Evolutionary conservation across 177 flowering plant genomes (phyloP).

Genomic region (Vitis hybrid): DNA sequence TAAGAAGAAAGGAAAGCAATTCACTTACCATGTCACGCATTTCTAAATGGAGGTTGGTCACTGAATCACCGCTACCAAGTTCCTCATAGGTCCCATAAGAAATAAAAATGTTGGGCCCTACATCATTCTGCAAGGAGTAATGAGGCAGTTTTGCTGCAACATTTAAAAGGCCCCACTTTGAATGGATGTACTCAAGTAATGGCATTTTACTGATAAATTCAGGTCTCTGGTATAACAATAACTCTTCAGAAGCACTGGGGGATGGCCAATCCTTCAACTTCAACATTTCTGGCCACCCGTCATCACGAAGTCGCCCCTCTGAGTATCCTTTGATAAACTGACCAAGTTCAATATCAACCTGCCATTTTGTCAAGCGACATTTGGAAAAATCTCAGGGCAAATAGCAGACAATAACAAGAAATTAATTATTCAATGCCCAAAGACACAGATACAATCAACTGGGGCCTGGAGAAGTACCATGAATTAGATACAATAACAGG

Average conservation of each 20-base stretch:
- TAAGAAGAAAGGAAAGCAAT: conserved; percentile 12
- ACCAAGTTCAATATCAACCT: conserved; percentile 77
- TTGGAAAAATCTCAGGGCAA: conserved; percentile 3
- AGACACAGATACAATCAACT: too few relatives aligned
- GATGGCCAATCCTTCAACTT: conserved; percentile 91
- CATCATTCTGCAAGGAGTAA: conserved; percentile 83
- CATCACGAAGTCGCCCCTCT: conserved; percentile 62
- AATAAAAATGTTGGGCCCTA: conserved; percentile 76
- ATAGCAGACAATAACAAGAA: background rate
- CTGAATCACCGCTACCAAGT: conserved; percentile 73
- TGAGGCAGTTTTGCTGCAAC: conserved; percentile 93
- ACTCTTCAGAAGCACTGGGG: conserved; percentile 86
- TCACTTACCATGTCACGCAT: conserved; percentile 85
- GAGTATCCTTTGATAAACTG: conserved; percentile 84
- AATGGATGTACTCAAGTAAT: conserved; percentile 87
- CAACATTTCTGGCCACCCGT: conserved; percentile 73
- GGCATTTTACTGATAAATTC: conserved; percentile 87
- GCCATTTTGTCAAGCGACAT: conserved; percentile 24
- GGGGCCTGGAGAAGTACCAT: too few relatives aligned
- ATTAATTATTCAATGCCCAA: too few relatives aligned
- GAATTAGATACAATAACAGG: too few relatives aligned
- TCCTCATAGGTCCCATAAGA: conserved; percentile 78
- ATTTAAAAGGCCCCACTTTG: conserved; percentile 92
- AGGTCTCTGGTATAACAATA: conserved; percentile 78
- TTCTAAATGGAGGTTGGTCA: conserved; percentile 64